phyloP scores from a whole-genome alignment of 371 early-diverging fungal genomes.

The Dichotomocladium elegans region DNA sequence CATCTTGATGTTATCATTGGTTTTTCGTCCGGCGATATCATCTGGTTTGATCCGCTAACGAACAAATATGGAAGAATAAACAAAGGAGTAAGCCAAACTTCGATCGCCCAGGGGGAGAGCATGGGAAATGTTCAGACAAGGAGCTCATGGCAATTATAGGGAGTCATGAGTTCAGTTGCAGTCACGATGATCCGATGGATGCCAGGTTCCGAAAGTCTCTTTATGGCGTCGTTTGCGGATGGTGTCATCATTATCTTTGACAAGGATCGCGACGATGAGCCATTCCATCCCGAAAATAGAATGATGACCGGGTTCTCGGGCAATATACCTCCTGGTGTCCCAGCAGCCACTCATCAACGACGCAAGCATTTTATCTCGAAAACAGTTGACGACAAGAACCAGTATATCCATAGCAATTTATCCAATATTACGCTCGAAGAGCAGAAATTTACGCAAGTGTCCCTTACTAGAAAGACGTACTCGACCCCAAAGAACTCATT shows the following conservation, averaged over 20 bases:
- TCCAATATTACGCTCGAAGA: background rate
- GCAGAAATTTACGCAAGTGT: conserved; percentile 1
- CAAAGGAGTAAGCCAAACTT: conserved; percentile 32
- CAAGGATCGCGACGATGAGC: conserved; percentile 80
- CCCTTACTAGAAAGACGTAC: no score
- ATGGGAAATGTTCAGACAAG: no score
- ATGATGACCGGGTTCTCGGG: background rate
- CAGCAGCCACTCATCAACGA: background rate
- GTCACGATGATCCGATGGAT: conserved; percentile 89
- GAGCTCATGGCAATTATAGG: conserved; percentile 37
- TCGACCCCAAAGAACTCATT: no score
- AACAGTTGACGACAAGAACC: background rate
- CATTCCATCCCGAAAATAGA: conserved; percentile 30
- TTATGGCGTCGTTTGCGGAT: conserved; percentile 81
- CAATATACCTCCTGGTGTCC: background rate
- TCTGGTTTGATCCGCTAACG: conserved; percentile 80
- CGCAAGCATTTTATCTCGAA: conserved; percentile 7
- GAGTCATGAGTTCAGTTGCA: conserved; percentile 62
- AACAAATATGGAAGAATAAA: conserved; percentile 68
- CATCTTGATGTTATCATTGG: conserved; percentile 80
- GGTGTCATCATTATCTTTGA: conserved; percentile 83
- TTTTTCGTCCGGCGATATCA: conserved; percentile 81
- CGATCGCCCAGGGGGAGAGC: background rate
- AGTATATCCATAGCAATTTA: conserved; percentile 1
- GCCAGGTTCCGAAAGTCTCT: conserved; percentile 81